Conservation (phyloP, 169 alveolate genomes). For the Eimeria maxima region DNA sequence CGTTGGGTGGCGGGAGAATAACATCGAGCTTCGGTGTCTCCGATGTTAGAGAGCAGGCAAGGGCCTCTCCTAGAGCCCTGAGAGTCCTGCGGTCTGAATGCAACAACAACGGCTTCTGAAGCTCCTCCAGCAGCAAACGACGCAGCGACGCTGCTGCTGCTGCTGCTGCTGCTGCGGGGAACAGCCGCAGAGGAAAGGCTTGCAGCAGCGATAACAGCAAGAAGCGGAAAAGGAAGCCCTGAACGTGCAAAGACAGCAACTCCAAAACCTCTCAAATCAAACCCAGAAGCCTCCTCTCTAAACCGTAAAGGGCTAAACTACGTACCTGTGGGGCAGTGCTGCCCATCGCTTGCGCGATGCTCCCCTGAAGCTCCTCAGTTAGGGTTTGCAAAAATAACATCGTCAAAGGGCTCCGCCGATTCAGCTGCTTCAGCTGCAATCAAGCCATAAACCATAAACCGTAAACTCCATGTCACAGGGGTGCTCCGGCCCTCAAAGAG, state of each 20-base stretch:
- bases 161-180: background rate
- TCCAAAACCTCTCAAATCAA: background rate
- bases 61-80: background rate
- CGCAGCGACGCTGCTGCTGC: conserved; percentile 43
- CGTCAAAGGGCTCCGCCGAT: conserved; percentile 58
- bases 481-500: too few relatives aligned
- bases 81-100: conserved; percentile 12
- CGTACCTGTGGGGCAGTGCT: conserved; percentile 65
- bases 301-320: too few relatives aligned
- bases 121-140: conserved; percentile 48
- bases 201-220: conserved; percentile 21
- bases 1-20: conserved; percentile 55
- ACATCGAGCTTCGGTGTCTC: conserved; percentile 52
- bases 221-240: background rate
- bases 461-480: background rate
- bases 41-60: background rate
- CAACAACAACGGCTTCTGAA: background rate
- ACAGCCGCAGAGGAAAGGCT: too few relatives aligned
- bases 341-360: conserved; percentile 48
- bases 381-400: conserved; percentile 67
- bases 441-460: background rate
- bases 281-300: background rate
- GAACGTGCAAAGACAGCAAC: background rate
- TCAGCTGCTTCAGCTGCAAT: conserved; percentile 68
- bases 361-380: conserved; percentile 67